A percentile compares a stretch with the other conserved stretches of the same genome.
Evolutionary conservation across 2,329 filamentous ascomycete species (phyloP).

Genomic region (Albifimbria verrucaria): DNA sequence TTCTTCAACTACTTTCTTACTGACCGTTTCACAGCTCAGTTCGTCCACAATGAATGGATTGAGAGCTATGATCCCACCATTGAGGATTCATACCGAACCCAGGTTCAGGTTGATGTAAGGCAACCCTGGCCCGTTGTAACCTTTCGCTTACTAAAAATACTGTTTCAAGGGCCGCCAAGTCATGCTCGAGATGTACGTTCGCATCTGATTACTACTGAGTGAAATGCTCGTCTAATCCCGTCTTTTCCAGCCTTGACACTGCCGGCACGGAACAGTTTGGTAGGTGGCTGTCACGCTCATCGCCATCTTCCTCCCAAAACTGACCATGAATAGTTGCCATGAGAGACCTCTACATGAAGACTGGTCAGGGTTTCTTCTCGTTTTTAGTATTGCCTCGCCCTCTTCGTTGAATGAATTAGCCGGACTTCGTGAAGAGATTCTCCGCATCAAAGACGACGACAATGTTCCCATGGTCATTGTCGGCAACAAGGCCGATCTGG

Average conservation of each 20-base stretch:
- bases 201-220: slow-evolving; percentile 5
- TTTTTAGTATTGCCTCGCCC: slow-evolving; percentile 85
- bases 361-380: slow-evolving; percentile 87
- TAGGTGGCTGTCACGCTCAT: slow-evolving; percentile 43
- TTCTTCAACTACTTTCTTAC: slow-evolving; percentile 13
- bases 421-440: slow-evolving; percentile 82
- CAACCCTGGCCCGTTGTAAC: not conserved
- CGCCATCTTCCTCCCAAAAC: slow-evolving; percentile 5
- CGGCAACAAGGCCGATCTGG: slow-evolving; percentile 87
- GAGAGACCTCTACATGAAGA: slow-evolving; percentile 89
- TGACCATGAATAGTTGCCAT: slow-evolving; percentile 46
- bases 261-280: slow-evolving; percentile 92
- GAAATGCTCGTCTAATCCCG: slow-evolving; percentile 16
- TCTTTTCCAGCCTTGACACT: slow-evolving; percentile 66
- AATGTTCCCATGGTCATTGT: slow-evolving; percentile 85
- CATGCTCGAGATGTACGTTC: slow-evolving; percentile 77
- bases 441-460: slow-evolving; percentile 86
- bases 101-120: slow-evolving; percentile 80
- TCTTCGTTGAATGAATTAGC: slow-evolving; percentile 80
- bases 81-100: slow-evolving; percentile 73
- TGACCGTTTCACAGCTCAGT: slow-evolving; percentile 63
- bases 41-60: slow-evolving; percentile 92
- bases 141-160: slow-evolving; percentile 26
- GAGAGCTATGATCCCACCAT: slow-evolving; percentile 81
- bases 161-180: slow-evolving; percentile 72